Evolutionary conservation across 2,329 filamentous ascomycete genomes (phyloP), one percentile per base, ranked within the genome.

Genomic region (Dothidotthia symphoricarpi): DNA sequence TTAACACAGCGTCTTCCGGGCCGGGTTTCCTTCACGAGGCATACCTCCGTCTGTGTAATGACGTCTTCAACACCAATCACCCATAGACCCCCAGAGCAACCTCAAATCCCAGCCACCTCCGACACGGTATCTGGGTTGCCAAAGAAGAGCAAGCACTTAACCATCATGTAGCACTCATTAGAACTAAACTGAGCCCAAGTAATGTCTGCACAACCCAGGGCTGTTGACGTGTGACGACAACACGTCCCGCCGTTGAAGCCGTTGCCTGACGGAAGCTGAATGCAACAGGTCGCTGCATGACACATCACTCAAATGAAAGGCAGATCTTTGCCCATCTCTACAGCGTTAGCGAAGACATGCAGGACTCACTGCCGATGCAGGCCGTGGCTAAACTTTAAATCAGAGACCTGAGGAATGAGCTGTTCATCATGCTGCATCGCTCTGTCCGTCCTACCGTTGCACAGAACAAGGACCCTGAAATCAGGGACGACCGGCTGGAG

Each of bases 21-120:
- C 19, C 19, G 19, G 19, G 9, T 22, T 22, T 22, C 19, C 19
- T 22, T 22, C 19, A 22, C 19, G 19, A 22, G 39, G 33, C 35
- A 48, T 57, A 47, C 37, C 48, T 51, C 43, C 50, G 49, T 45
- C 43, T 43, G 48, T 50, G 52, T 47, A 53, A 33, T 41, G 39
- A 49, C 39, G 47, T 58, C 50, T 53, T 47, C 44, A 49, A 41
- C 31, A 17, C 47, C 49, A 63, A 63, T 64, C 61, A 63, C 39
- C 59, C 59, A 55, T 45, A 43, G 41, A 45, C 54, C 47, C 52
- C 49, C 44, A 39, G 31, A 38, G 30, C 52, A 47, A 42, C 51
- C 45, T 41, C 43, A 42, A 31, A 24, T 38, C 31, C 46, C 43
- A 53, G 49, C 47, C 47, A 45, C 44, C 30, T 34, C 36, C 36